Percentiles rank a stretch among this genome's conserved stretches.
Evolutionary conservation across 2,329 filamentous ascomycete genomes (phyloP).

Genomic region (Anisogramma anomala): DNA sequence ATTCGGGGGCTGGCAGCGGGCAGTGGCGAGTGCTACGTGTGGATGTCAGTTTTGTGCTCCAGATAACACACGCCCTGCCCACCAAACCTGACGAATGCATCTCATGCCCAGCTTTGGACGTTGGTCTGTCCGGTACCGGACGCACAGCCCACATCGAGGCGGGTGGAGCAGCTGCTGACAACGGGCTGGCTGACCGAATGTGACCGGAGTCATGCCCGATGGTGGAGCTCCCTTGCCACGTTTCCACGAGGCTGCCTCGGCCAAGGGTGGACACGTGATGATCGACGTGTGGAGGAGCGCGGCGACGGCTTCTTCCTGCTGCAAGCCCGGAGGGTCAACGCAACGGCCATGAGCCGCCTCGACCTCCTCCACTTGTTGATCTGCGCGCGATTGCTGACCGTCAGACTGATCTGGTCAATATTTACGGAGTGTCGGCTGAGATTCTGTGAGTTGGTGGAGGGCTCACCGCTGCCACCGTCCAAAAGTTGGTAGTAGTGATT

Average conservation of each 20-base stretch:
- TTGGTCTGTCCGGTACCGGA: background rate
- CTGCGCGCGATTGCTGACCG: conserved; percentile 64
- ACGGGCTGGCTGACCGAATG: background rate
- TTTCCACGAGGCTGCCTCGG: background rate
- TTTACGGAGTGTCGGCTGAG: conserved; percentile 62
- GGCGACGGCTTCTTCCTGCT: too few species aligned
- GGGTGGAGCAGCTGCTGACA: background rate
- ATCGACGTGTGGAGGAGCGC: too few species aligned
- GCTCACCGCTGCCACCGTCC: conserved; percentile 25
- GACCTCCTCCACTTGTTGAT: conserved; percentile 77
- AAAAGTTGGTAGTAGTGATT: conserved; percentile 68
- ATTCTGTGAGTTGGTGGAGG: conserved; percentile 24
- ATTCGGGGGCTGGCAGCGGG: too few species aligned
- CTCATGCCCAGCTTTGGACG: too few species aligned
- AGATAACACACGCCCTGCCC: too few species aligned
- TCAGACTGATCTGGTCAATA: conserved; percentile 67
- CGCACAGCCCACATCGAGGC: background rate
- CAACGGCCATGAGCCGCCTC: conserved; percentile 55
- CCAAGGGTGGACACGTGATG: background rate
- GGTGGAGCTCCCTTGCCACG: background rate
- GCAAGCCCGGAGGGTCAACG: background rate
- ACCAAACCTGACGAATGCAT: too few species aligned
- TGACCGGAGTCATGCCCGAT: background rate
- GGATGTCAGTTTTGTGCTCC: too few species aligned
- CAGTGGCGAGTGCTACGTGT: too few species aligned